Evolutionary conservation across 164 flowering plant species (phyloP).

Genomic region (Berberis thunbergii): DNA sequence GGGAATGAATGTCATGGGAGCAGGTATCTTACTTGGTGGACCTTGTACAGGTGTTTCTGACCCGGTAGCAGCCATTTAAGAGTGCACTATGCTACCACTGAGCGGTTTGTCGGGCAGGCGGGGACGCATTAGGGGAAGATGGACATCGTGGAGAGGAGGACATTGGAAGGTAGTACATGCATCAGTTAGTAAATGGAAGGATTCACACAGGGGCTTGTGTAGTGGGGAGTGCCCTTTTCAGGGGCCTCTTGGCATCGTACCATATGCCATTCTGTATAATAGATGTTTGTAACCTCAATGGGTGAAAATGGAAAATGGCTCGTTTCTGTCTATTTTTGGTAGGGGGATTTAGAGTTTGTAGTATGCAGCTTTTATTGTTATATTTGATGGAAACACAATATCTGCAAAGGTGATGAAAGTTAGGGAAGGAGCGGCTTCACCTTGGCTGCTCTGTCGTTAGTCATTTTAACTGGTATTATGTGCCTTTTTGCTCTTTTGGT

Average conservation of each 20-base stretch:
- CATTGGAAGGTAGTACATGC: slow-evolving; percentile 46
- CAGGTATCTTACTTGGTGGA: slow-evolving; percentile 38
- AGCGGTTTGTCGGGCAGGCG: slow-evolving; percentile 30
- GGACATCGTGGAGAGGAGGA: slow-evolving; percentile 60
- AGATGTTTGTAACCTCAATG: slow-evolving; percentile 37
- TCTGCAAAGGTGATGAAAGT: neutral
- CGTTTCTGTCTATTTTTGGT: slow-evolving; percentile 17
- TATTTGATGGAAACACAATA: slow-evolving; percentile 32
- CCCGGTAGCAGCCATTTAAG: slow-evolving; percentile 72
- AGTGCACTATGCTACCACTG: slow-evolving; percentile 63
- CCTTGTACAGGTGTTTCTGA: slow-evolving; percentile 57
- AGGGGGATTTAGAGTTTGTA: slow-evolving; percentile 29
- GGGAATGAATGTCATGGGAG: slow-evolving; percentile 44
- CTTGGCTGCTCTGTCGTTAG: neutral
- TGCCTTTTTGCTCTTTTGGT: too few species aligned
- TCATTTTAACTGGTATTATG: too few species aligned
- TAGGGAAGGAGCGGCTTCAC: neutral
- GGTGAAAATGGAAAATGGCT: slow-evolving; percentile 19
- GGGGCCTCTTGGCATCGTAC: slow-evolving; percentile 6
- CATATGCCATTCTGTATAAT: slow-evolving; percentile 43
- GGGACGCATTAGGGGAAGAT: slow-evolving; percentile 43
- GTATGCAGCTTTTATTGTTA: slow-evolving; percentile 40
- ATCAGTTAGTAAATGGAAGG: neutral
- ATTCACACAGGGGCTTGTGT: neutral
- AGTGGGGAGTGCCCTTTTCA: neutral